phyloP scores from a whole-genome alignment of 2,329 filamentous ascomycete genomes.

The Hypomyces rosellus region DNA sequence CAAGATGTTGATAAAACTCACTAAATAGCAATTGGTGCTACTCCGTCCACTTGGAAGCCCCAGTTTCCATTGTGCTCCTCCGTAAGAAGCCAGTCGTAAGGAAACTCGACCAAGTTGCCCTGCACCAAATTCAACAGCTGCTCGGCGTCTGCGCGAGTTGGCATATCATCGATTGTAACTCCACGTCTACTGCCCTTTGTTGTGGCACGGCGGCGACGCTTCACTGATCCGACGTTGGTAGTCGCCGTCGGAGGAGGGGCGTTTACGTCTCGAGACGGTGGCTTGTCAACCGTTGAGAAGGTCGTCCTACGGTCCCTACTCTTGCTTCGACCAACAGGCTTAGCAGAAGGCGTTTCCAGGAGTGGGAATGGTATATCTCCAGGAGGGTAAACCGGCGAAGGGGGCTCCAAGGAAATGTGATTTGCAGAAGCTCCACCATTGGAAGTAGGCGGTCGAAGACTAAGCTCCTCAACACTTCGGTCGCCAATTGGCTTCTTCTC shows the following conservation, averaged over 20 bases:
- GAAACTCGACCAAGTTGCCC: constrained; percentile 84
- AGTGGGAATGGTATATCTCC: constrained; percentile 42
- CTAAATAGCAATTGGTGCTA: constrained; percentile 97
- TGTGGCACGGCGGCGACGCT: constrained; percentile 59
- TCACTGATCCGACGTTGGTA: constrained; percentile 43
- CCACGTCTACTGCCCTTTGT: constrained; percentile 63
- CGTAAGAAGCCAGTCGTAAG: constrained; percentile 89
- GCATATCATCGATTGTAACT: constrained; percentile 66
- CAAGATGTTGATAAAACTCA: constrained; percentile 38
- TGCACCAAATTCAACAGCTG: constrained; percentile 76
- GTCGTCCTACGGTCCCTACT: constrained; percentile 47
- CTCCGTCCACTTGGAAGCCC: constrained; percentile 93
- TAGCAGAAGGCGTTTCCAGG: constrained; percentile 34
- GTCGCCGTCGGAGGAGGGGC: constrained; percentile 18
- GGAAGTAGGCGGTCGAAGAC: constrained; percentile 14
- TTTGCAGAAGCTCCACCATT: constrained; percentile 20
- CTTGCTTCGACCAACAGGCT: constrained; percentile 31
- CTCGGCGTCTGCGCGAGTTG: constrained; percentile 70
- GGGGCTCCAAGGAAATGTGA: constrained; percentile 25
- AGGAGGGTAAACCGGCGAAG: constrained; percentile 31
- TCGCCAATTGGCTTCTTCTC: constrained; percentile 25
- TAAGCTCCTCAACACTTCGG: constrained; percentile 6
- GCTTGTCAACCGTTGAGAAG: constrained; percentile 49
- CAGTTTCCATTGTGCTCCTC: constrained; percentile 93
- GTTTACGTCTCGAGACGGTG: constrained; percentile 31